phyloP scores from a whole-genome alignment of 352 stramenopile genomes.

The Sclerospora graminicola region DNA sequence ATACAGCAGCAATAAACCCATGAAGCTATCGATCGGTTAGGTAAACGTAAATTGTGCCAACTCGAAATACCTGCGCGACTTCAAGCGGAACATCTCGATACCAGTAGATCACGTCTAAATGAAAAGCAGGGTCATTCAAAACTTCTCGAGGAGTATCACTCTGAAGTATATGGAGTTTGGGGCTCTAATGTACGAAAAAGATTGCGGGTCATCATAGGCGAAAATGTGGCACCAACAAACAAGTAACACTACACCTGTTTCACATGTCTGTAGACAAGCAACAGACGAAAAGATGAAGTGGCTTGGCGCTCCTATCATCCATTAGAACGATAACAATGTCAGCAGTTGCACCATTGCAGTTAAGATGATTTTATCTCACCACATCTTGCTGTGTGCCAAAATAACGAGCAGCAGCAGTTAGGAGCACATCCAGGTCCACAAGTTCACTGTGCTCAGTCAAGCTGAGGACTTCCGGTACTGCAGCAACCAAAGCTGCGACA shows the following conservation, averaged over 20 bases:
- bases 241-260: constrained; percentile 12
- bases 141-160: constrained; percentile 14
- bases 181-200: constrained; percentile 6
- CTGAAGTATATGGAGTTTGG: constrained; percentile 9
- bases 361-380: constrained; percentile 2
- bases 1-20: not conserved
- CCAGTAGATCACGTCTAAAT: constrained; percentile 45
- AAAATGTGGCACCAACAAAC: not conserved
- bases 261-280: constrained; percentile 24
- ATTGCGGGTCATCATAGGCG: not conserved
- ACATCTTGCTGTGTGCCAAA: constrained; percentile 20
- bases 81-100: constrained; percentile 24
- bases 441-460: constrained; percentile 3
- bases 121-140: constrained; percentile 16
- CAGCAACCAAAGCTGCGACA: constrained; percentile 9
- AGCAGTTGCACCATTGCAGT: not conserved
- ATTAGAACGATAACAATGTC: not conserved
- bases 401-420: constrained; percentile 20
- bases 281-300: constrained; percentile 18
- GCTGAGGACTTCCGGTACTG: constrained; percentile 11
- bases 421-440: constrained; percentile 23
- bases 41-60: not conserved
- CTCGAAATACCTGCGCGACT: constrained; percentile 20
- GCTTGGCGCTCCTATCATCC: constrained; percentile 8
- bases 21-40: not conserved